Evolutionary conservation across 2,329 filamentous ascomycete genomes (phyloP).

Genomic region (Emergomyces orientalis): DNA sequence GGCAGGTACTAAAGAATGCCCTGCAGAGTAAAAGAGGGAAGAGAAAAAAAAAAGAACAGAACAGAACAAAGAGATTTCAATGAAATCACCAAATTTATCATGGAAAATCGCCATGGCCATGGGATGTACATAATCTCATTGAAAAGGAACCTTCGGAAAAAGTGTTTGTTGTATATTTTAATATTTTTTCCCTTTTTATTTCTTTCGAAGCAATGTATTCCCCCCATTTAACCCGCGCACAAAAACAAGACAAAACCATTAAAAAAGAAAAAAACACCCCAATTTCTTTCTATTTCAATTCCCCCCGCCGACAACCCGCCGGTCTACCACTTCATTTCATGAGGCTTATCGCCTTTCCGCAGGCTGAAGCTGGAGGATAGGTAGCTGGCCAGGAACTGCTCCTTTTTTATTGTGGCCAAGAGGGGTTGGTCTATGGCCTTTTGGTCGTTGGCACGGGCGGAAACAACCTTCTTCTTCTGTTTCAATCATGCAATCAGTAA

Average conservation of each 20-base stretch:
- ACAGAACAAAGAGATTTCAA: background rate
- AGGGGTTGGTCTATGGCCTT: slow-evolving; percentile 97
- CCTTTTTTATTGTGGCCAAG: slow-evolving; percentile 95
- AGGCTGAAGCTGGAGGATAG: slow-evolving; percentile 94
- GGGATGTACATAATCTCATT: slow-evolving; percentile 8
- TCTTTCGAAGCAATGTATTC: background rate
- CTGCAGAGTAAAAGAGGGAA: slow-evolving; percentile 8
- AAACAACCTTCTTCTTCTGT: slow-evolving; percentile 95
- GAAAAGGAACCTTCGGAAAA: slow-evolving; percentile 4
- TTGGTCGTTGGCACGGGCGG: slow-evolving; percentile 90
- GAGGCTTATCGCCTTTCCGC: slow-evolving; percentile 98
- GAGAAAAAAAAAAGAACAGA: background rate
- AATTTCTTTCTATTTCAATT: slow-evolving; percentile 12
- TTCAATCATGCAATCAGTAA: slow-evolving; percentile 5
- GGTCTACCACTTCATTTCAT: slow-evolving; percentile 96
- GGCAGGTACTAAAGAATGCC: slow-evolving; percentile 11
- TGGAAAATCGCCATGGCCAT: slow-evolving; percentile 2
- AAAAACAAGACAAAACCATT: background rate
- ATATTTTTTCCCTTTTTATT: slow-evolving; percentile 3
- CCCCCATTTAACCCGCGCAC: background rate
- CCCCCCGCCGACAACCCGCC: slow-evolving; percentile 27
- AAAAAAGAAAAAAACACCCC: background rate
- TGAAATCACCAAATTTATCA: background rate
- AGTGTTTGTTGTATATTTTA: background rate
- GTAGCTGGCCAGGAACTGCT: slow-evolving; percentile 87